Evolutionary conservation across 1,284 basidiomycete genomes (phyloP).

Genomic region (Apiotrichum veenhuisii): DNA sequence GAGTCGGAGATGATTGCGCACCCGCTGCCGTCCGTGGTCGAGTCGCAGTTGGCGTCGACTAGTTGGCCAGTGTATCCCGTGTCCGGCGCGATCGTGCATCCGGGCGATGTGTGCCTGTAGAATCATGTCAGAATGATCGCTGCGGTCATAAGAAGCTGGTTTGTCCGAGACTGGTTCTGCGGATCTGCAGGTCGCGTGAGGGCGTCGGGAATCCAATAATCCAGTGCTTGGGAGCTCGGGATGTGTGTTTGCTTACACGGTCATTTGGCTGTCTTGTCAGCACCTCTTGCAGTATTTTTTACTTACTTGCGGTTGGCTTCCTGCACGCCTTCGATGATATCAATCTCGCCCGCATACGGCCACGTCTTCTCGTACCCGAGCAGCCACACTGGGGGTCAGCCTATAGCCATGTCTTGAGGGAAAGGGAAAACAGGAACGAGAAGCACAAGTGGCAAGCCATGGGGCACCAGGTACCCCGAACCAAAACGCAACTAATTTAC

Average conservation of each 20-base stretch:
- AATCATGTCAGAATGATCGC: too few species aligned
- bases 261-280: constrained; percentile 34
- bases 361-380: constrained; percentile 40
- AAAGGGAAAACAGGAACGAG: too few species aligned
- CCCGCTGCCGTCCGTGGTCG: constrained; percentile 57
- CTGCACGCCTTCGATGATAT: constrained; percentile 47
- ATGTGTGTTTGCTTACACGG: constrained; percentile 39
- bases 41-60: constrained; percentile 30
- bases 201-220: too few species aligned
- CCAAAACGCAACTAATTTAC: too few species aligned
- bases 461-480: too few species aligned
- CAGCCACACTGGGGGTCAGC: constrained; percentile 37
- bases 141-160: too few species aligned
- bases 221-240: too few species aligned
- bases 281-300: too few species aligned
- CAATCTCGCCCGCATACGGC: constrained; percentile 46
- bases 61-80: constrained; percentile 29
- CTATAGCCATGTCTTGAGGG: background rate
- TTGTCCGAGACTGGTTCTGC: too few species aligned
- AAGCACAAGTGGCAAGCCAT: too few species aligned
- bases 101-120: constrained; percentile 37
- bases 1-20: constrained; percentile 62
- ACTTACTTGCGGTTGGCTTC: constrained; percentile 39
- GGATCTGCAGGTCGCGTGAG: too few species aligned
- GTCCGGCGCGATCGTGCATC: constrained; percentile 34